These are phyloP conservation scores for Mycosphaerella sp. DNA, from an alignment of 2,329 filamentous ascomycete species.

Conservation along the genomic window DNA sequence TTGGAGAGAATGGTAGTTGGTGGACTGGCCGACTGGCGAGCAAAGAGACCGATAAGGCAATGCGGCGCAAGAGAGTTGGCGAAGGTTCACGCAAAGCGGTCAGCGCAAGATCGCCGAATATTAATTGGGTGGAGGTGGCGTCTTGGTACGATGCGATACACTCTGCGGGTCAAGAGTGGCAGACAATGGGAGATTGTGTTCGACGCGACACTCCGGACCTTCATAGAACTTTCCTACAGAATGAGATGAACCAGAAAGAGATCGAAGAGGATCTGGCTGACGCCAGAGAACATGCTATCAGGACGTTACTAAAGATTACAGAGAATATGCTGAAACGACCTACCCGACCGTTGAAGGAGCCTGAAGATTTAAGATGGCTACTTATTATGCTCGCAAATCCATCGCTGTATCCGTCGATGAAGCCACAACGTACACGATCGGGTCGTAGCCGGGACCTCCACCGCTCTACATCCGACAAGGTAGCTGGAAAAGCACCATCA, in stretches of 20 bases:
- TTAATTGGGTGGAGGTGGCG: slow-evolving; percentile 66
- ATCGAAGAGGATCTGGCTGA: slow-evolving; percentile 51
- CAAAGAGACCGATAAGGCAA: slow-evolving; percentile 28
- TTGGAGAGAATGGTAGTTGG: slow-evolving; percentile 77
- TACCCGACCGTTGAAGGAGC: slow-evolving; percentile 59
- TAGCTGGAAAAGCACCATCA: slow-evolving; percentile 11
- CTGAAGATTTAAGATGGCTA: slow-evolving; percentile 69
- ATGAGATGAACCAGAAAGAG: slow-evolving; percentile 38
- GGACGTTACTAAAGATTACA: slow-evolving; percentile 67
- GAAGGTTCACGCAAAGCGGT: slow-evolving; percentile 39
- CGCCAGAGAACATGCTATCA: slow-evolving; percentile 63
- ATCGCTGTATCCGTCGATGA: slow-evolving; percentile 52
- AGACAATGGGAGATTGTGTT: slow-evolving; percentile 47
- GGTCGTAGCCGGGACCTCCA: slow-evolving; percentile 5
- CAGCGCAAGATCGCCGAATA: slow-evolving; percentile 57
- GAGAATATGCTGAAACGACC: slow-evolving; percentile 77
- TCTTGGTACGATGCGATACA: slow-evolving; percentile 70
- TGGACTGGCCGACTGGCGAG: slow-evolving; percentile 58
- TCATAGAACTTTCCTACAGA: slow-evolving; percentile 41
- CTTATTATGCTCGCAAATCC: slow-evolving; percentile 76
- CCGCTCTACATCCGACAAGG: slow-evolving; percentile 19
- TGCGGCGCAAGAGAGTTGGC: slow-evolving; percentile 28
- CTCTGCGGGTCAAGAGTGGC: slow-evolving; percentile 64
- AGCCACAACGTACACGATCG: slow-evolving; percentile 11
- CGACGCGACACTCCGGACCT: slow-evolving; percentile 20